Evolutionary conservation across 148 eudicot genomes (phyloP).

Genomic region (Polygonum aviculare): DNA sequence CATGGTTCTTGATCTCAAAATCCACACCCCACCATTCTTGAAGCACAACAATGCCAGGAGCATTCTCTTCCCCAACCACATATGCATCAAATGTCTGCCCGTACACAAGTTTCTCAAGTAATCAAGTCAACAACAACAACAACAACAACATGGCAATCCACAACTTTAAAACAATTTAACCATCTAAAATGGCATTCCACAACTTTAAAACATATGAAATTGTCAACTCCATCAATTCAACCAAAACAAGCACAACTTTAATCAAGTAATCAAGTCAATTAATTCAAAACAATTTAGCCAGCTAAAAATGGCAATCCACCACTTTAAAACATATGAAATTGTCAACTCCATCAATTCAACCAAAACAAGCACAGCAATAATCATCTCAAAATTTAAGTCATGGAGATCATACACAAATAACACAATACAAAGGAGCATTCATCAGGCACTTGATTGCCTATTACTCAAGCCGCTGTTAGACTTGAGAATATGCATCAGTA

Average conservation of each 20-base stretch:
- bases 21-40: constrained; percentile 99
- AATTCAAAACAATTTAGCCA: constrained; percentile 3
- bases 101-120: not conserved
- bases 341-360: not conserved
- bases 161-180: too few species aligned
- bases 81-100: constrained; percentile 77
- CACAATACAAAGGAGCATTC: not conserved
- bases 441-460: not conserved
- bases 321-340: not conserved
- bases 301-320: not conserved
- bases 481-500: not conserved
- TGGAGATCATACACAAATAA: not conserved
- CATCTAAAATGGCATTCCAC: not conserved
- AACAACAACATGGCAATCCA: constrained; percentile 1
- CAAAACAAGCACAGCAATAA: not conserved
- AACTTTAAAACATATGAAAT: not conserved
- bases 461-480: not conserved
- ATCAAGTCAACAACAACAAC: not conserved
- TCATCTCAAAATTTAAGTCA: not conserved
- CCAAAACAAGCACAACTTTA: not conserved
- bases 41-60: constrained; percentile 89
- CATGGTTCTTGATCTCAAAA: constrained; percentile 81
- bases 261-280: not conserved
- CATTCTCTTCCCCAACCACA: constrained; percentile 88
- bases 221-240: not conserved